These are phyloP conservation scores for Pyrus bretschneideri DNA, from an alignment of 306 rosid genomes.

Conservation along the genomic window DNA sequence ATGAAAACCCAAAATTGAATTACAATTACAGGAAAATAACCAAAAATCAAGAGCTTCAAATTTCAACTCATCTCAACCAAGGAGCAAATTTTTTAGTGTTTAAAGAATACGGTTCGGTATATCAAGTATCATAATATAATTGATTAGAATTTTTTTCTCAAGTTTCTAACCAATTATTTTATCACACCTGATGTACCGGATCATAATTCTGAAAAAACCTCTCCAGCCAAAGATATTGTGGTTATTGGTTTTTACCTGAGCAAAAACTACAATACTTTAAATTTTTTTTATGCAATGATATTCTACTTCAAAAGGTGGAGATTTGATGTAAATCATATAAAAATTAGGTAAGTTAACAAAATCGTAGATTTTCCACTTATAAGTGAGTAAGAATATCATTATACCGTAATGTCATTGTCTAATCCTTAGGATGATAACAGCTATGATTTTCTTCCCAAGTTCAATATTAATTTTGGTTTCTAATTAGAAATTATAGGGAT, in stretches of 20 bases:
- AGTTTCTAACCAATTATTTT: no score
- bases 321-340: no score
- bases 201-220: accelerated
- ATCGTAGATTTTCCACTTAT: accelerated
- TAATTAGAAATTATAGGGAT: not conserved
- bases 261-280: no score
- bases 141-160: no score
- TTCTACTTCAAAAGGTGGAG: no score
- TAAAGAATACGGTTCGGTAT: accelerated
- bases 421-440: not conserved
- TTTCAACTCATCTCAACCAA: not conserved
- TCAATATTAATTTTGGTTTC: not conserved
- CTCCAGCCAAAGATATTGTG: not conserved
- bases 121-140: no score
- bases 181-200: accelerated
- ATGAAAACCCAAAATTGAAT: not conserved
- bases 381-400: no score
- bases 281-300: no score
- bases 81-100: no score
- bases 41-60: not conserved
- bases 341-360: no score
- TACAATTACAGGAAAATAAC: not conserved
- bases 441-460: not conserved
- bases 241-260: not conserved
- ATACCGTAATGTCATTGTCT: no score